phyloP scores from a whole-genome alignment of 495 filamentous ascomycete genomes.

The Aspergillus kassunensis region DNA sequence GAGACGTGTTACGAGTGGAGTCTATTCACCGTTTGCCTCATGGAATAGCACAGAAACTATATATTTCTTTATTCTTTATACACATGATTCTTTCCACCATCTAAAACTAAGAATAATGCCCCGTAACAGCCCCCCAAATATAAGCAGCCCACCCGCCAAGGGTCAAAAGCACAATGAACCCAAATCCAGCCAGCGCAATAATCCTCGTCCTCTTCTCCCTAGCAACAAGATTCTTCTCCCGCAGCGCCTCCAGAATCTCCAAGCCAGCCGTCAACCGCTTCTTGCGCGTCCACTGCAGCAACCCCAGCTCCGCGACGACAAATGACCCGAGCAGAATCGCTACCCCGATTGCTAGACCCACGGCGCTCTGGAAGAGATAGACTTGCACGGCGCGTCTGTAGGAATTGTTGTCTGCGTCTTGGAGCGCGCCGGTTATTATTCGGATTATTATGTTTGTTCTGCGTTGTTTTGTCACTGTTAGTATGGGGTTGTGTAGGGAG shows the following conservation, averaged over 20 bases:
- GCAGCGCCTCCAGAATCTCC: slow-evolving; percentile 25
- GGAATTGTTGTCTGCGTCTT: slow-evolving; percentile 38
- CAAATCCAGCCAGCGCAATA: slow-evolving; percentile 32
- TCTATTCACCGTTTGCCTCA: too few relatives aligned
- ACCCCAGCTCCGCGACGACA: slow-evolving; percentile 23
- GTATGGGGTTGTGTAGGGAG: background rate
- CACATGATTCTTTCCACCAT: too few relatives aligned
- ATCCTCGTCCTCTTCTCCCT: slow-evolving; percentile 17
- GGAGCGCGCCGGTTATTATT: slow-evolving; percentile 40
- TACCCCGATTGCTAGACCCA: slow-evolving; percentile 26
- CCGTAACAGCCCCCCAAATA: slow-evolving; percentile 43
- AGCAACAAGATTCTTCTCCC: slow-evolving; percentile 24
- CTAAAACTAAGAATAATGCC: slow-evolving; percentile 21
- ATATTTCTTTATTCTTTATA: too few relatives aligned
- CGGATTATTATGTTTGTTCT: slow-evolving; percentile 45
- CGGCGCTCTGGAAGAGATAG: slow-evolving; percentile 35
- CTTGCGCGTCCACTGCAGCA: slow-evolving; percentile 41
- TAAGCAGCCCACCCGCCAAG: slow-evolving; percentile 40
- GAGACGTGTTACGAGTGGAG: too few relatives aligned
- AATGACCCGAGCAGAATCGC: slow-evolving; percentile 26
- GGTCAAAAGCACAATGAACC: slow-evolving; percentile 24
- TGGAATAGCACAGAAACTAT: too few relatives aligned
- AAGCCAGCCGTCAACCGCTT: slow-evolving; percentile 30
- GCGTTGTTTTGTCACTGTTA: background rate
- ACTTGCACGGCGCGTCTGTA: slow-evolving; percentile 39